phyloP scores from a whole-genome alignment of 331 rosid genomes.

The Telfairia occidentalis region DNA sequence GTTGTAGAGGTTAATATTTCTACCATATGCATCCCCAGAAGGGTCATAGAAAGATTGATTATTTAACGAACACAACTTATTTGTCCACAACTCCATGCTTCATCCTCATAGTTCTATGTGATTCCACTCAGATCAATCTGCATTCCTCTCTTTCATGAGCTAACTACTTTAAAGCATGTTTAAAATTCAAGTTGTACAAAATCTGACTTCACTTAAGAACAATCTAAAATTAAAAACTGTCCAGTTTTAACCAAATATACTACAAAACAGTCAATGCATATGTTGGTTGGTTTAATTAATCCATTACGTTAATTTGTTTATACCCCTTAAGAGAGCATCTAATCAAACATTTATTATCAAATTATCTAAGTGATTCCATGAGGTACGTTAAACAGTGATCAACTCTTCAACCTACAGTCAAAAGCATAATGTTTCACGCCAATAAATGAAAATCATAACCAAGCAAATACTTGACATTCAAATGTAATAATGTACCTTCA shows the following conservation, averaged over 20 bases:
- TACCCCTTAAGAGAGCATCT: not conserved
- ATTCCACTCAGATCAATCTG: not conserved
- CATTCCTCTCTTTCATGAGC: not conserved
- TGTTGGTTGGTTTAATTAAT: not conserved
- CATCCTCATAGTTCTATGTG: not conserved
- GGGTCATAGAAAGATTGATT: not conserved
- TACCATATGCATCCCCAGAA: not conserved
- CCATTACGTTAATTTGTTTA: not conserved
- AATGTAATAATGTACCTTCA: conserved; percentile 38
- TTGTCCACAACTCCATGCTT: not conserved
- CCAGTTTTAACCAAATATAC: not conserved
- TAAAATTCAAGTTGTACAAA: not conserved
- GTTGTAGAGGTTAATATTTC: not conserved
- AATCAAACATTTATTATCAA: not conserved
- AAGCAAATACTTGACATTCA: conserved; percentile 10
- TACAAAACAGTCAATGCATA: not conserved
- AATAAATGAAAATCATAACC: not conserved
- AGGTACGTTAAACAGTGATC: not conserved
- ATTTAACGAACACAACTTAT: not conserved
- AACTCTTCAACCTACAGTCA: not conserved
- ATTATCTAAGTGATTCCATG: not conserved
- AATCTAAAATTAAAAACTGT: not conserved
- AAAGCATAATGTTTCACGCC: not conserved
- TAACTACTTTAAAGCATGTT: not conserved
- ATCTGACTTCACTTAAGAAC: not conserved